These are phyloP conservation scores for Magnaporthiopsis incrustans DNA, from an alignment of 2,329 filamentous ascomycete species.

Conservation along the genomic window DNA sequence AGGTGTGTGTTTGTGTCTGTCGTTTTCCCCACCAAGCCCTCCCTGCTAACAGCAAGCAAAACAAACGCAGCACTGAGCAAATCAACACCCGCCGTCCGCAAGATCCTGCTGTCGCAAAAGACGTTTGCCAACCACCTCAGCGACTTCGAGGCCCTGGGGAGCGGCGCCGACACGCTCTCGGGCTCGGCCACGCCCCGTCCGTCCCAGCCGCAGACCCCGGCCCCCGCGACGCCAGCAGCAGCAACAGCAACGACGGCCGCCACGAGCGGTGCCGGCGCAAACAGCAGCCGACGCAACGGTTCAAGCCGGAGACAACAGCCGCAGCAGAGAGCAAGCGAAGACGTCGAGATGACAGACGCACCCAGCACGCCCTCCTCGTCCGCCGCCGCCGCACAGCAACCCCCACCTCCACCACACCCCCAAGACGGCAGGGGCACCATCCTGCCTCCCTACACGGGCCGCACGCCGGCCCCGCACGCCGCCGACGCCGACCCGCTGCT, in stretches of 20 bases:
- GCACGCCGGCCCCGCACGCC: slow-evolving; percentile 30
- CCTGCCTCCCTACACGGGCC: slow-evolving; percentile 25
- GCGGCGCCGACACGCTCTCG: slow-evolving; percentile 27
- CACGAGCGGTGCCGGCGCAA: slow-evolving; percentile 2
- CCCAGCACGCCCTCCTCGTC: slow-evolving; percentile 2
- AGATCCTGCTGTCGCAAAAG: slow-evolving; percentile 73
- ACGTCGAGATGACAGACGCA: slow-evolving; percentile 34
- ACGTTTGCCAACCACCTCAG: slow-evolving; percentile 77
- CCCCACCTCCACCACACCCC: background rate
- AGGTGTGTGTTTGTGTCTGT: slow-evolving; percentile 21
- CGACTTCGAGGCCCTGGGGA: slow-evolving; percentile 63
- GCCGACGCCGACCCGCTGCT: slow-evolving; percentile 52
- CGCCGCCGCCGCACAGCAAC: background rate
- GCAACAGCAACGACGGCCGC: slow-evolving; percentile 24
- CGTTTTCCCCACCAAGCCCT: background rate
- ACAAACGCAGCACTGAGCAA: slow-evolving; percentile 35
- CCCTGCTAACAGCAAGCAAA: background rate
- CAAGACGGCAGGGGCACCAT: slow-evolving; percentile 21
- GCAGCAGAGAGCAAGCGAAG: slow-evolving; percentile 13
- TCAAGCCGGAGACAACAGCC: background rate
- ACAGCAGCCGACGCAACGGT: slow-evolving; percentile 1
- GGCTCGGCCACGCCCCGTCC: slow-evolving; percentile 19
- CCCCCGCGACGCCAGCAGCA: slow-evolving; percentile 5
- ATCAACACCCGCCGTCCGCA: slow-evolving; percentile 62
- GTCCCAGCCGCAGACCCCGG: slow-evolving; percentile 11